Percentiles rank a stretch among this genome's conserved stretches.
phyloP scores from a whole-genome alignment of 2,329 filamentous ascomycete species.

The Periconia macrospinosa region DNA sequence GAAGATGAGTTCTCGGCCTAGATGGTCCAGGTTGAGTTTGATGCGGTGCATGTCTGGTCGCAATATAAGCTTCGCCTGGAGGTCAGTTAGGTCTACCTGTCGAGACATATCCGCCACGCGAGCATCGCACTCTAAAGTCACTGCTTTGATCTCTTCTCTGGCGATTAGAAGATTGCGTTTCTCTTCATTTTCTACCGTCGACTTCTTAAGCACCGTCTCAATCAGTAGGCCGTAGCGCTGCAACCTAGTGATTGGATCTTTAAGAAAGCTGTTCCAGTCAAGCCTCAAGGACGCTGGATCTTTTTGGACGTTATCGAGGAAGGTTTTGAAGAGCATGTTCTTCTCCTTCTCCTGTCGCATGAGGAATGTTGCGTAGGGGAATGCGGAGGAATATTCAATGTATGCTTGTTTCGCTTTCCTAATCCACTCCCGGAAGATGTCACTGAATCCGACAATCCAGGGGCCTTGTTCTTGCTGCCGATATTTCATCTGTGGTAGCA shows the following conservation, averaged over 20 bases:
- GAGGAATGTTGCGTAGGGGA: constrained; percentile 79
- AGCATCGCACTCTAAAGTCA: constrained; percentile 86
- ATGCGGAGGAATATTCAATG: constrained; percentile 87
- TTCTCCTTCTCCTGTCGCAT: constrained; percentile 81
- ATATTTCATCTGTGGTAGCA: constrained; percentile 93
- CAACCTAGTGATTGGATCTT: constrained; percentile 87
- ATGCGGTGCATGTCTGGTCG: constrained; percentile 84
- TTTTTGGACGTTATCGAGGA: constrained; percentile 76
- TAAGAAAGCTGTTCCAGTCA: constrained; percentile 92
- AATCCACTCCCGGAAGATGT: constrained; percentile 98
- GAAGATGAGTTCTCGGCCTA: constrained; percentile 87
- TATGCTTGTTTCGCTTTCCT: constrained; percentile 88
- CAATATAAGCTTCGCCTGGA: constrained; percentile 80
- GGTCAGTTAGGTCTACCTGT: constrained; percentile 84
- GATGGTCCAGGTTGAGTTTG: constrained; percentile 85
- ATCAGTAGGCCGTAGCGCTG: constrained; percentile 88
- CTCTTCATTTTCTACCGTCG: constrained; percentile 82
- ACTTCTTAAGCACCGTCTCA: constrained; percentile 80
- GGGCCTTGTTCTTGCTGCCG: constrained; percentile 95
- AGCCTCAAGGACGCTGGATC: constrained; percentile 81
- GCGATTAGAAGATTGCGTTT: constrained; percentile 81
- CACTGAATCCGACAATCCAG: constrained; percentile 91
- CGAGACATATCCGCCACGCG: constrained; percentile 91
- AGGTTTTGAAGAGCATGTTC: constrained; percentile 84
- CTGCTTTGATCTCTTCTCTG: constrained; percentile 86